Evolutionary conservation across 139 green algal genomes (phyloP).

Genomic region (Mesotaenium endlicherianum): DNA sequence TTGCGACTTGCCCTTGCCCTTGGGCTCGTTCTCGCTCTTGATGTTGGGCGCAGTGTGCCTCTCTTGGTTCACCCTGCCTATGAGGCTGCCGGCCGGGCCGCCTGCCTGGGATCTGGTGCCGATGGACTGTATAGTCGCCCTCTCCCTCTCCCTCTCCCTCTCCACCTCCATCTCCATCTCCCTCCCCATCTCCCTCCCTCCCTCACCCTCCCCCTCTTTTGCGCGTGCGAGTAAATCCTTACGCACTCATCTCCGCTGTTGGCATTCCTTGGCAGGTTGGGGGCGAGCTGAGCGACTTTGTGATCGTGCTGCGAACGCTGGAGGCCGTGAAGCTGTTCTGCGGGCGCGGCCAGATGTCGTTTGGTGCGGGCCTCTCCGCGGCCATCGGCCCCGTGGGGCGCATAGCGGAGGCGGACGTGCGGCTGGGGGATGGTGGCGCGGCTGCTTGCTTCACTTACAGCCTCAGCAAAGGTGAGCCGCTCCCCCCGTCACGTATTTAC

Average conservation of each 20-base stretch:
- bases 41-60: too few species aligned
- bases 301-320: constrained; percentile 31
- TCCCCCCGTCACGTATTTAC: too few species aligned
- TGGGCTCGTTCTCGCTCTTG: too few species aligned
- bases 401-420: constrained; percentile 31
- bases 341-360: constrained; percentile 23
- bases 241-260: neutral
- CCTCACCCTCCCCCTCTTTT: neutral
- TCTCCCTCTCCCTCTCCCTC: neutral
- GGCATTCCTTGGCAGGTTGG: constrained; percentile 4
- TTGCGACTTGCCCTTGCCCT: too few species aligned
- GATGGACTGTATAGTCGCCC: neutral
- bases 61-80: too few species aligned
- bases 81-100: too few species aligned
- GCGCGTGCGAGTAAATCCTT: too few species aligned
- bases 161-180: neutral
- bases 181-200: neutral
- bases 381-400: constrained; percentile 40
- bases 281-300: constrained; percentile 41
- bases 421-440: neutral
- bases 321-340: constrained; percentile 48
- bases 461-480: constrained; percentile 40
- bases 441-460: constrained; percentile 45
- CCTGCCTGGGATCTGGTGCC: neutral
- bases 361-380: constrained; percentile 32